These are phyloP conservation scores for Tripterygium wilfordii DNA, from an alignment of 177 flowering plant species.

Conservation along the genomic window DNA sequence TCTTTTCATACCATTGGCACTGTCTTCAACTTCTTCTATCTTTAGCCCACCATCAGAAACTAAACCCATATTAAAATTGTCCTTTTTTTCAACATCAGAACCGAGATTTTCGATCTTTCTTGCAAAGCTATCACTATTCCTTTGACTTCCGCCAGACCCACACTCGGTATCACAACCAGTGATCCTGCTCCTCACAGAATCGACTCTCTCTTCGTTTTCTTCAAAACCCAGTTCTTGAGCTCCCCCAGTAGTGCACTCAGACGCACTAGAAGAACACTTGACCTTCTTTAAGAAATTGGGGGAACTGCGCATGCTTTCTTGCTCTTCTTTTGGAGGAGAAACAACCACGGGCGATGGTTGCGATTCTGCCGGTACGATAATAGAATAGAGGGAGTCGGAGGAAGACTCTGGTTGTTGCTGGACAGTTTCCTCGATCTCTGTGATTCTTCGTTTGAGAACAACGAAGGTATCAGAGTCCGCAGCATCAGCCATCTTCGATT, in stretches of 20 bases:
- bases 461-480: slow-evolving; percentile 2
- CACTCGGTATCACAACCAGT: not conserved
- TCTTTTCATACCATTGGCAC: not conserved
- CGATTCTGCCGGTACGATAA: not conserved
- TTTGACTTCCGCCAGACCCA: slow-evolving; percentile 1
- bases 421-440: not conserved
- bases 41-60: not conserved
- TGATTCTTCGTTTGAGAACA: slow-evolving; percentile 5
- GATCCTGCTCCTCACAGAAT: not conserved
- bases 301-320: not conserved
- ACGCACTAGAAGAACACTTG: not conserved
- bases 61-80: not conserved
- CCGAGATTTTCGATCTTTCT: not conserved
- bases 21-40: not conserved
- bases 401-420: not conserved
- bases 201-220: not conserved
- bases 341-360: not conserved
- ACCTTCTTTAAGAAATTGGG: slow-evolving; percentile 7
- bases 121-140: too few relatives aligned
- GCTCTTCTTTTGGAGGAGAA: not conserved
- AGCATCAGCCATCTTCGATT: slow-evolving; percentile 5
- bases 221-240: not conserved
- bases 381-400: not conserved
- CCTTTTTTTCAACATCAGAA: not conserved
- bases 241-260: not conserved